Evolutionary conservation across 169 alveolate genomes (phyloP).

Genomic region (Perkinsus olseni): DNA sequence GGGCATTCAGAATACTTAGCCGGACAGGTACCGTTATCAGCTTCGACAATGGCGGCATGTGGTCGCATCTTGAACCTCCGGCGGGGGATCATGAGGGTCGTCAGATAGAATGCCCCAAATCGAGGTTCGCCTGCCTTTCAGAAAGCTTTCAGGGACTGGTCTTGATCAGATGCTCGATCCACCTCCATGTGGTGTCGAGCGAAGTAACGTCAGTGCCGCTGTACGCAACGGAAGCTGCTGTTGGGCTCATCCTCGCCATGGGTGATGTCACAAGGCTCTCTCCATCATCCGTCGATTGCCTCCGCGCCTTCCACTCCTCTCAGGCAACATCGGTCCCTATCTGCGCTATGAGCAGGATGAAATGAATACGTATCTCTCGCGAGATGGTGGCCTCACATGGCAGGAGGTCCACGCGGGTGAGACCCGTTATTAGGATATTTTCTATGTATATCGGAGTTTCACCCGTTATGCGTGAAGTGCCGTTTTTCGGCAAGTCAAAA

Average conservation of each 20-base stretch:
- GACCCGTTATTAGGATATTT: no score
- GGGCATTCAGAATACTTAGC: constrained; percentile 52
- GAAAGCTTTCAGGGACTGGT: constrained; percentile 53
- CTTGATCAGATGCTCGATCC: constrained; percentile 73
- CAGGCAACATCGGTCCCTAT: constrained; percentile 70
- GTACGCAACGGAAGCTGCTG: constrained; percentile 79
- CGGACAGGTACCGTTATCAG: constrained; percentile 70
- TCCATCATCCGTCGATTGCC: not conserved
- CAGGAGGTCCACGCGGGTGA: constrained; percentile 62
- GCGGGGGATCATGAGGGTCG: constrained; percentile 71
- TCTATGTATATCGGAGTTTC: no score
- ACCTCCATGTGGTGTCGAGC: constrained; percentile 76
- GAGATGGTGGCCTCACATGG: constrained; percentile 95
- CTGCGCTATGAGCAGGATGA: constrained; percentile 64
- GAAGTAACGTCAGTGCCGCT: constrained; percentile 75
- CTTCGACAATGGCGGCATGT: constrained; percentile 87
- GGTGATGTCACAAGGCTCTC: constrained; percentile 58
- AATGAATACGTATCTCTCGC: constrained; percentile 77
- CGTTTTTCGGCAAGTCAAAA: no score
- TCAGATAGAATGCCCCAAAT: constrained; percentile 10
- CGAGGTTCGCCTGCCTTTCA: constrained; percentile 15
- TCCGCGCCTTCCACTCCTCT: not conserved
- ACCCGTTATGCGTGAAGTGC: no score
- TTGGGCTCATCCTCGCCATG: constrained; percentile 86
- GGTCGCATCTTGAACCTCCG: constrained; percentile 88